Evolutionary conservation across 805 yeast genomes (phyloP).

Genomic region (Spathaspora arborariae): DNA sequence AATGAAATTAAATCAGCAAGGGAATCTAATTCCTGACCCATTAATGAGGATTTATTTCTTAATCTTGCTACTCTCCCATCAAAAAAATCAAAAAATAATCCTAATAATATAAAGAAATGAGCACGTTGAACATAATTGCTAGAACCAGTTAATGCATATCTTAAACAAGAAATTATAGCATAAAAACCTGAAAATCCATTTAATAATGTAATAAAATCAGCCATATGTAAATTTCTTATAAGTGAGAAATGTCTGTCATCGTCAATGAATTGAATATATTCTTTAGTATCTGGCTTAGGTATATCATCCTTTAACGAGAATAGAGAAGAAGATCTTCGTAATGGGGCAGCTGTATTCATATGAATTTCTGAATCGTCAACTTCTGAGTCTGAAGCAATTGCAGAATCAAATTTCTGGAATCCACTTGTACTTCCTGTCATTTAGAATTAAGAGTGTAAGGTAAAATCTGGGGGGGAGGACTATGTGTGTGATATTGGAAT

Average conservation of each 20-base stretch:
- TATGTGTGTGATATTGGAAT: background rate
- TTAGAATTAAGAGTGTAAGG: background rate
- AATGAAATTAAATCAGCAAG: slow-evolving; percentile 92
- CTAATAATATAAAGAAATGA: slow-evolving; percentile 82
- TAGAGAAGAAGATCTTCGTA: slow-evolving; percentile 53
- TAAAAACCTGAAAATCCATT: slow-evolving; percentile 94
- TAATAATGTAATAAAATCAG: slow-evolving; percentile 91
- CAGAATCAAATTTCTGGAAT: slow-evolving; percentile 15
- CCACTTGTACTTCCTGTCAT: slow-evolving; percentile 4
- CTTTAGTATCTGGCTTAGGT: slow-evolving; percentile 74
- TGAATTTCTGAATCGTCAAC: slow-evolving; percentile 20
- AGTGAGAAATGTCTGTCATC: slow-evolving; percentile 85
- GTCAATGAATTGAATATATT: slow-evolving; percentile 73
- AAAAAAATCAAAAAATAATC: slow-evolving; percentile 91
- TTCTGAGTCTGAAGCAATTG: slow-evolving; percentile 36
- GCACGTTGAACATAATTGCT: slow-evolving; percentile 80
- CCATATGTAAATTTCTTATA: slow-evolving; percentile 85
- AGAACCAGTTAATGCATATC: slow-evolving; percentile 70
- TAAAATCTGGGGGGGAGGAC: background rate
- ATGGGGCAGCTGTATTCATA: slow-evolving; percentile 21
- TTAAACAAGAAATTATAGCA: slow-evolving; percentile 78
- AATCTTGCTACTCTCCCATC: slow-evolving; percentile 97
- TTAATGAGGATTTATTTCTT: slow-evolving; percentile 83
- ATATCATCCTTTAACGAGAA: slow-evolving; percentile 50
- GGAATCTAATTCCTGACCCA: slow-evolving; percentile 98